Conservation (phyloP, 1,284 basidiomycete genomes). For the Pholiota adiposa region DNA sequence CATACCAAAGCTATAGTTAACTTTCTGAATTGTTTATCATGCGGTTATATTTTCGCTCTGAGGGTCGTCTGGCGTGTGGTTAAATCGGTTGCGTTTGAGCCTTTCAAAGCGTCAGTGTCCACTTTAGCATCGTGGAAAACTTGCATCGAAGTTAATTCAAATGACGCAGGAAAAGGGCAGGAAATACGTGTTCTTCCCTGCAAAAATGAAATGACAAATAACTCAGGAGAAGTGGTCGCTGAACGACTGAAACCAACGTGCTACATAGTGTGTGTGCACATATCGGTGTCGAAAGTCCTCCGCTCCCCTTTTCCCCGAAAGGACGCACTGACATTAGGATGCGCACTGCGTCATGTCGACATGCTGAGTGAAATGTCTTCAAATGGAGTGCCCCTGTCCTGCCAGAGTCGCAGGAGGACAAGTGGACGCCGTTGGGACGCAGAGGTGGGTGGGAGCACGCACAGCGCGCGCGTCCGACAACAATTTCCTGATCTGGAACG, state of each 20-base stretch:
- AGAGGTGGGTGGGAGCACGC: background rate
- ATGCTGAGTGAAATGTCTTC: background rate
- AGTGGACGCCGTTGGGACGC: background rate
- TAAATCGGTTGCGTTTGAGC: background rate
- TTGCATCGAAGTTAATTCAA: background rate
- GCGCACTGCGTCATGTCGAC: background rate
- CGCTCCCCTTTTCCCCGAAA: background rate
- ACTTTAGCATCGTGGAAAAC: background rate
- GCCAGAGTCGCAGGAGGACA: background rate
- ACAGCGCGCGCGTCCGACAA: background rate
- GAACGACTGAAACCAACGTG: background rate
- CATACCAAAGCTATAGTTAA: background rate
- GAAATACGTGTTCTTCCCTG: background rate
- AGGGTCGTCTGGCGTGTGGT: background rate
- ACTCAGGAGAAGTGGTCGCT: background rate
- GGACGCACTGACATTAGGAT: slow-evolving; percentile 1
- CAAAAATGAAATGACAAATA: background rate
- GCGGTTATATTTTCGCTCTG: background rate
- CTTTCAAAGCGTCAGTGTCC: background rate
- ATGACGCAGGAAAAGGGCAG: background rate
- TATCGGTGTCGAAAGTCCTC: slow-evolving; percentile 6
- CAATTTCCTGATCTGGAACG: slow-evolving; percentile 15
- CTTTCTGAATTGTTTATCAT: background rate
- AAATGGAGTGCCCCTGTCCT: background rate
- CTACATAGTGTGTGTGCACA: slow-evolving; percentile 3